Conservation (phyloP, 345 rosid species). For the Leavenworthia alabamica region DNA sequence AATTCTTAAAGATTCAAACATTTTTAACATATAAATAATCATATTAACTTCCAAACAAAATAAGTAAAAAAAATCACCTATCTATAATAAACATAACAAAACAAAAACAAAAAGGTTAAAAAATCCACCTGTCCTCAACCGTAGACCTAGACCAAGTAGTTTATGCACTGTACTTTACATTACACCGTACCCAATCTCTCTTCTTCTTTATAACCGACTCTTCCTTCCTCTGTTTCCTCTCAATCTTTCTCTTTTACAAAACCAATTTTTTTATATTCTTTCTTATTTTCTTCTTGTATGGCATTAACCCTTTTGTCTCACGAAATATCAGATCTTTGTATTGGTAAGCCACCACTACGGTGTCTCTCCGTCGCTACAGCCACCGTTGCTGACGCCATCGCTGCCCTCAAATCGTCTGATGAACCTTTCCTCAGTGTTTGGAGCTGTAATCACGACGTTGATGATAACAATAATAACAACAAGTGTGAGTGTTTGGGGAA, state of each 20-base stretch:
- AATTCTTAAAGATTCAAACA: neutral
- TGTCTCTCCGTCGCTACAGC: conserved; percentile 40
- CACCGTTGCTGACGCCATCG: conserved; percentile 48
- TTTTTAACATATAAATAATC: neutral
- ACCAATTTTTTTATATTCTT: neutral
- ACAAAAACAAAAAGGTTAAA: neutral
- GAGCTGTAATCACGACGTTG: conserved; percentile 51
- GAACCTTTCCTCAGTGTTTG: conserved; percentile 65
- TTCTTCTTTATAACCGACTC: conserved; percentile 18
- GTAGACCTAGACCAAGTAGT: conserved; percentile 18
- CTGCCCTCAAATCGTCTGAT: conserved; percentile 51
- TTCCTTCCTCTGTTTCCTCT: neutral
- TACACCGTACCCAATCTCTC: conserved; percentile 25
- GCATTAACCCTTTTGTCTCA: conserved; percentile 26
- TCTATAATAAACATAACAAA: neutral
- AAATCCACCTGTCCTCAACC: conserved; percentile 22
- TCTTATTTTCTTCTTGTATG: neutral
- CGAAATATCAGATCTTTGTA: conserved; percentile 67
- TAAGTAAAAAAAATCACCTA: neutral
- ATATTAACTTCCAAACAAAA: neutral
- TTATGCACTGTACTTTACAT: neutral
- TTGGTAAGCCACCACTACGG: conserved; percentile 84
- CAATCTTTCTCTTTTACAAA: neutral
- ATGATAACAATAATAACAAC: conserved; percentile 9
- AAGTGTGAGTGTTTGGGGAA: conserved; percentile 75